Evolutionary conservation across 1,284 basidiomycete species (phyloP), one percentile per base, ranked within the genome.

Genomic region (Naganishia sp.): DNA sequence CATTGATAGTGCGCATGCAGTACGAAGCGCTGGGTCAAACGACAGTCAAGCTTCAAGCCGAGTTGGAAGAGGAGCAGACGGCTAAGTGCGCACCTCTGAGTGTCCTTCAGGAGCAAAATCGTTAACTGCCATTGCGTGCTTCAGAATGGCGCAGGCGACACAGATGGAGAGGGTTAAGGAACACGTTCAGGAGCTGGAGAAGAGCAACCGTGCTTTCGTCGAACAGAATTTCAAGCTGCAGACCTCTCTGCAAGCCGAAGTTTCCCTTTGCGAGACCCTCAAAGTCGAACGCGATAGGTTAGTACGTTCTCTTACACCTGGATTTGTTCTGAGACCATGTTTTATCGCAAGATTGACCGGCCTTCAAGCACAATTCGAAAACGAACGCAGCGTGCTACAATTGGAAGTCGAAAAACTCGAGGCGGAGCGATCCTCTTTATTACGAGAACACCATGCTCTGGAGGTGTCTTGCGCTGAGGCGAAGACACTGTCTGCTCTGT

Each of bases 41-140:
- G 25, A 23, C 36, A 18, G 39, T 61, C 16, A 43, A 52, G 10
- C 36, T 61, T 13, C 49, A 52, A 43, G 59, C 15, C 10, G 48
- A 61, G 39, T 46, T 61, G 23, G 59, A 61, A 23, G 59, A 61
- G 13, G 59, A 50, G 23, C 50, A 52, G 36, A 43, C 48, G 10
- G 48, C 39, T 16, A 61, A 16, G 59, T 52, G n/a, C 15, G 46
- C 18, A 53, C 28, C 28, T 28, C 28, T 28, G 10, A 7, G 13
- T 25, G 21, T 28, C 23, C 23, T 21, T 55, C 31, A 33, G 11
- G 48, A 15, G 2, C 13, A 13, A 10, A 7, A 39, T 13, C 9
- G 36, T 46, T 23, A 25, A 21, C 11, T 49, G 18, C 1, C 6
- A 13, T 13, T 18, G 10, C 48, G 21, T 23, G 21, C 21, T 49